phyloP scores from a whole-genome alignment of 192 early-diverging fungal genomes.

The Entomortierella chlamydospora region DNA sequence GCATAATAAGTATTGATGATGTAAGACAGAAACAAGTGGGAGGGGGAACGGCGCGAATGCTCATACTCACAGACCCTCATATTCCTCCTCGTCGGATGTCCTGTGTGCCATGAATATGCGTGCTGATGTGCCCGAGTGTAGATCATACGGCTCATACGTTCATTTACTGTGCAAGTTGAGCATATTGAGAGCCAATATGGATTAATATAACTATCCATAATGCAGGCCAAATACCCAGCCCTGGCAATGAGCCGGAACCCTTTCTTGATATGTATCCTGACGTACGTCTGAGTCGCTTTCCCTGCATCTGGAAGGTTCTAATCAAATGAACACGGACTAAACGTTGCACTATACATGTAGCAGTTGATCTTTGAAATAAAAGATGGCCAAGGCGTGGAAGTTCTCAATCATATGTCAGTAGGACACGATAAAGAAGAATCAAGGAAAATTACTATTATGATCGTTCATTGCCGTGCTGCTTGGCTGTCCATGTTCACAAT shows the following conservation, averaged over 20 bases:
- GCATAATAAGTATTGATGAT: neutral
- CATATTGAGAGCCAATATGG: neutral
- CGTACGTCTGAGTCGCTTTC: too few relatives aligned
- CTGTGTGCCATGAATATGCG: neutral
- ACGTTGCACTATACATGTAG: too few relatives aligned
- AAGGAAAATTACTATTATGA: neutral
- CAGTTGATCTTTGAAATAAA: neutral
- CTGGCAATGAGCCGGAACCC: too few relatives aligned
- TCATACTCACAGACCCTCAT: constrained; percentile 1
- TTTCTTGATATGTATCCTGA: too few relatives aligned
- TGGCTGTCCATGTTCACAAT: neutral
- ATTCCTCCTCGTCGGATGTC: neutral
- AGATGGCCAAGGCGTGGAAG: neutral
- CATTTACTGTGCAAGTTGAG: neutral
- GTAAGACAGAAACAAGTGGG: neutral
- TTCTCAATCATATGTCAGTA: constrained; percentile 8
- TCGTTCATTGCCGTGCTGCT: neutral
- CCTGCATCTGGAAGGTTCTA: too few relatives aligned
- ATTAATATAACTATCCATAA: neutral
- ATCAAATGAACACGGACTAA: too few relatives aligned
- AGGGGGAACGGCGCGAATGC: neutral
- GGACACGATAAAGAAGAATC: constrained; percentile 14
- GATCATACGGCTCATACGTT: neutral
- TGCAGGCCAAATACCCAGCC: too few relatives aligned
- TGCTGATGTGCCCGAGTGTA: neutral